These are phyloP conservation scores for Clarireedia paspali DNA, from an alignment of 2,329 filamentous ascomycete genomes.

Conservation along the genomic window DNA sequence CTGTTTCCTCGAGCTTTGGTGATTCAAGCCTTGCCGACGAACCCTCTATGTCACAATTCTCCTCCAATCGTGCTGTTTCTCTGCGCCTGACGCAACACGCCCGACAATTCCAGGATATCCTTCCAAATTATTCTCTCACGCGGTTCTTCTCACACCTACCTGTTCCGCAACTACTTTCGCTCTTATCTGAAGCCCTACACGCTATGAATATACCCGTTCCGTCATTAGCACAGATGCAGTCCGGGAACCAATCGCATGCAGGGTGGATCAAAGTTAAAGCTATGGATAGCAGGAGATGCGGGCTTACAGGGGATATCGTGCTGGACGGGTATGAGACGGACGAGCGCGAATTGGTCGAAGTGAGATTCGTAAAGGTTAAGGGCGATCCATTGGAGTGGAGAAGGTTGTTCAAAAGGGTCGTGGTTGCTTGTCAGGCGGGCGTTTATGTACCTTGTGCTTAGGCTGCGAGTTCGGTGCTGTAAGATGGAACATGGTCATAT, in stretches of 20 bases:
- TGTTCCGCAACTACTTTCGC: conserved; percentile 65
- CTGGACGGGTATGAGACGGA: conserved; percentile 57
- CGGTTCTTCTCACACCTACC: conserved; percentile 86
- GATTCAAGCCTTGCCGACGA: conserved; percentile 64
- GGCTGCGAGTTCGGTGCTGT: background rate
- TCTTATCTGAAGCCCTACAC: conserved; percentile 74
- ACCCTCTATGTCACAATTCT: conserved; percentile 81
- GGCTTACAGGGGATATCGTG: conserved; percentile 66
- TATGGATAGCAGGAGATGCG: conserved; percentile 63
- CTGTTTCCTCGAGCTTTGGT: background rate
- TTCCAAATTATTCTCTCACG: conserved; percentile 78
- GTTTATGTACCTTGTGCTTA: conserved; percentile 52
- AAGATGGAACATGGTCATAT: background rate
- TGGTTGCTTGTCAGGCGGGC: conserved; percentile 76
- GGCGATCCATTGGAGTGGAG: conserved; percentile 96
- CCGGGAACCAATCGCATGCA: conserved; percentile 42
- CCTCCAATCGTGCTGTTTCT: conserved; percentile 67
- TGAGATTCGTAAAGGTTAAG: conserved; percentile 88
- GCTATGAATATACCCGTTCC: conserved; percentile 71
- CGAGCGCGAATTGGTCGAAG: conserved; percentile 62
- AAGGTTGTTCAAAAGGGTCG: conserved; percentile 93
- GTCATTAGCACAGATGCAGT: conserved; percentile 36
- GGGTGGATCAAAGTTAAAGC: conserved; percentile 67
- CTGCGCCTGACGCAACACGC: conserved; percentile 84
- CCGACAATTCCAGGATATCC: conserved; percentile 80